Evolutionary conservation across 495 filamentous ascomycete species (phyloP).

Genomic region (Chaetomium tenue): DNA sequence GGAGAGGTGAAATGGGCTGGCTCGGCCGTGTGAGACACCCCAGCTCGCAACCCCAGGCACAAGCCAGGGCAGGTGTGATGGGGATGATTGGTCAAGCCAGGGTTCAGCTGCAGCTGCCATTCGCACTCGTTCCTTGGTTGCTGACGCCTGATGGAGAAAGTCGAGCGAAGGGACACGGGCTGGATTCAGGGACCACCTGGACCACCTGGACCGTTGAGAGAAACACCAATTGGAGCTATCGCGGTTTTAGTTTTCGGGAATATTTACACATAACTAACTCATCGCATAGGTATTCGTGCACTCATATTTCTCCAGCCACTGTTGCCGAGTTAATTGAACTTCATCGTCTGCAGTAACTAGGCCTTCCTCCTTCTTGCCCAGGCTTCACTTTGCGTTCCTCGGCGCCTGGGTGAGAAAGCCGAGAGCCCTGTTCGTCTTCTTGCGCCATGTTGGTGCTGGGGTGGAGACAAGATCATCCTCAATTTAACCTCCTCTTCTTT

Average conservation of each 20-base stretch:
- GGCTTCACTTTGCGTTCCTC: neutral
- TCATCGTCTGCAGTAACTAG: too few relatives aligned
- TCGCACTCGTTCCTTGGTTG: neutral
- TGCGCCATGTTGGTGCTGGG: neutral
- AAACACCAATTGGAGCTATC: neutral
- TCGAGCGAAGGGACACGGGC: neutral
- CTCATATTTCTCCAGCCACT: too few relatives aligned
- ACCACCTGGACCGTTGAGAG: neutral
- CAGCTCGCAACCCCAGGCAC: neutral
- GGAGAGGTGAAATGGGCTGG: slow-evolving; percentile 7
- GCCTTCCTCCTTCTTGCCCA: too few relatives aligned
- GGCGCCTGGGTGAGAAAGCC: neutral
- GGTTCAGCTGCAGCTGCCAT: slow-evolving; percentile 15
- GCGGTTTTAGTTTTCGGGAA: neutral
- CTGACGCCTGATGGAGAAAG: slow-evolving; percentile 5
- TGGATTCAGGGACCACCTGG: neutral
- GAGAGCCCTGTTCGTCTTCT: neutral
- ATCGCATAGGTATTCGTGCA: too few relatives aligned
- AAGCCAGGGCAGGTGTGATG: slow-evolving; percentile 1
- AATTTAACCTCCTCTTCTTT: neutral
- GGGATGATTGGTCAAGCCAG: slow-evolving; percentile 3
- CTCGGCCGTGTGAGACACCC: neutral
- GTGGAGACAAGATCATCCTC: slow-evolving; percentile 3
- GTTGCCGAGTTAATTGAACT: too few relatives aligned
- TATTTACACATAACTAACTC: too few relatives aligned